A percentile compares a stretch with the other conserved stretches of the same genome.
Conservation (phyloP, 176 grass and related monocot genomes). For the Oryza meridionalis region DNA sequence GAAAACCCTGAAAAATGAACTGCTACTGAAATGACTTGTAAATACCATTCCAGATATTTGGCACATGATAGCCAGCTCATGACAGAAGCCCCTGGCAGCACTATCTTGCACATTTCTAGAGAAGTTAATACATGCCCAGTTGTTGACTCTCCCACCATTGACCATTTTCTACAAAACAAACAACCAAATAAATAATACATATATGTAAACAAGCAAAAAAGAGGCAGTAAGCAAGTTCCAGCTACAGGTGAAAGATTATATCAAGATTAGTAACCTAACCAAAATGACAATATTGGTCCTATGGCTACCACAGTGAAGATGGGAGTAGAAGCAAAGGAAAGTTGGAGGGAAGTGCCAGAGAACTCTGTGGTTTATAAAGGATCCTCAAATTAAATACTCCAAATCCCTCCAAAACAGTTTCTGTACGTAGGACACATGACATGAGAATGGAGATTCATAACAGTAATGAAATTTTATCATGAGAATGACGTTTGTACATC, state of each 20-base stretch:
- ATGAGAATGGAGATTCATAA: not conserved
- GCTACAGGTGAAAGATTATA: not conserved
- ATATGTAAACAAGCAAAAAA: slow-evolving; percentile 32
- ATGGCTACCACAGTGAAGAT: not conserved
- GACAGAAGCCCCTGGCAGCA: slow-evolving; percentile 73
- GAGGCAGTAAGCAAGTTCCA: not conserved
- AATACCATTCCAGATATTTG: slow-evolving; percentile 88
- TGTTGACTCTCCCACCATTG: slow-evolving; percentile 72
- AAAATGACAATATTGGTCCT: not conserved
- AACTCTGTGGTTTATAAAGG: not conserved
- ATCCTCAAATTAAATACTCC: slow-evolving; percentile 1
- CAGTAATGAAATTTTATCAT: not conserved
- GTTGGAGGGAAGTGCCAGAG: not conserved
- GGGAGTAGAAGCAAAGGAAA: not conserved
- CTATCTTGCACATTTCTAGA: slow-evolving; percentile 77
- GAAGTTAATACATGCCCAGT: slow-evolving; percentile 84
- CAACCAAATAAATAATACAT: slow-evolving; percentile 17
- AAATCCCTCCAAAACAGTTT: slow-evolving; percentile 10
- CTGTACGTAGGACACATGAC: not conserved
- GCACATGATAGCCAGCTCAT: slow-evolving; percentile 84
- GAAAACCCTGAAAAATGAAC: not conserved
- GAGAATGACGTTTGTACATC: not conserved
- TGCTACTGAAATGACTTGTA: slow-evolving; percentile 14
- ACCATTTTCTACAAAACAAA: slow-evolving; percentile 79
- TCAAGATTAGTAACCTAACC: not conserved